Base-by-base conservation (phyloP, 768 basidiomycete species). In the Sporobolomyces phaffii region DNA sequence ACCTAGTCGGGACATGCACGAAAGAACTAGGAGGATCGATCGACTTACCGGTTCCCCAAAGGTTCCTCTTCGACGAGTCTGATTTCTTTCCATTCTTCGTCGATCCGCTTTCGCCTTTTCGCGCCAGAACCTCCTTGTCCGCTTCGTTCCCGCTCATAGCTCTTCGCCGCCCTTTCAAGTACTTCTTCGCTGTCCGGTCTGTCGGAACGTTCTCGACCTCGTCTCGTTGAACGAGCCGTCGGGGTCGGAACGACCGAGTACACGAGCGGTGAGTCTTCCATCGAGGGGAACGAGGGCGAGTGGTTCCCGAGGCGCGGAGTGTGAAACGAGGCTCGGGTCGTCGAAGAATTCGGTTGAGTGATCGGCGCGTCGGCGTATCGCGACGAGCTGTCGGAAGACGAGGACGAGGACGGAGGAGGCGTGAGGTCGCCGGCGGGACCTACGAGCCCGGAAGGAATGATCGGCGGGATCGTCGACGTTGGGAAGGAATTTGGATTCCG, bases 401-500 rank as follows among this genome's bases (percentile, higher is more conserved):
- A 10, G 5, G 29, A n/a, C 20, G 56, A 58, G 18, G 54, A 57
- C 7, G 29, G 56, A 7, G 56, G 56, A 31, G 56, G 56, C 29
- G 56, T 58, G 29, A 58, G 29, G 41, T 58, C 5, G 9, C 43
- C 56, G 2, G 26, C 10, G 15, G 29, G 51, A 3, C 5, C 11
- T 1, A 41, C 28, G 38, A 43, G 38, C 2, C 29, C 43, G 22
- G 43, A 44, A 2, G 56, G 29, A 13, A 45, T 34, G 31, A 58
- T n/a, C 20, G 56, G 56, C 43, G 56, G 45, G 31, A 58, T 58
- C 13, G 41, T 44, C 41, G 56, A 58, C 20, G 56, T 58, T 34
- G 36, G 56, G 29, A 58, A 58, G 8, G 26, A 3, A 22, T 18
- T 31, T 3, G 56, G 56, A 22, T 58, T 58, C 3, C 56, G 41